Percentiles rank a stretch among this genome's conserved stretches.
Conservation (phyloP, 2,329 filamentous ascomycete species). For the Triangularia verruculosa region DNA sequence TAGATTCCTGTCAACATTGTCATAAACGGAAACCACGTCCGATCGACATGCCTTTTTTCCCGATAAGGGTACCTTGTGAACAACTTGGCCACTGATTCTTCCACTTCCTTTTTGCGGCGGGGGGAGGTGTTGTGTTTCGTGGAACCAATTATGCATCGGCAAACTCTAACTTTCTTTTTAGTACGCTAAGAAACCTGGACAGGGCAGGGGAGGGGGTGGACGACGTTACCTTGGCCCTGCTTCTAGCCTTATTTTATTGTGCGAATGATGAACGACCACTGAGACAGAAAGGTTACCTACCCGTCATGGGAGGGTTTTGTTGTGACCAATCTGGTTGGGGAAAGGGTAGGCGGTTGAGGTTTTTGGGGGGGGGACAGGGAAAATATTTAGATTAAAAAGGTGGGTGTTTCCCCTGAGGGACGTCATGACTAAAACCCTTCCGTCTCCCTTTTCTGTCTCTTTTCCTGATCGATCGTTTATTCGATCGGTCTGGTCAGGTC, state of each 20-base stretch:
- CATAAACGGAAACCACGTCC: slow-evolving; percentile 9
- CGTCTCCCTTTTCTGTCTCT: background rate
- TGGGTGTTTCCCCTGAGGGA: background rate
- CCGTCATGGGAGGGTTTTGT: background rate
- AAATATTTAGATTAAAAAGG: background rate
- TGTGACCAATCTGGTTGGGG: background rate
- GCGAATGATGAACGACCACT: background rate
- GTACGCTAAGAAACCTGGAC: background rate
- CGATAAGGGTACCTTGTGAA: background rate
- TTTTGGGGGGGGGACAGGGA: too few species aligned
- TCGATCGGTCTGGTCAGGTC: background rate
- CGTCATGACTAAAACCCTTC: background rate
- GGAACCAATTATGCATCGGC: background rate
- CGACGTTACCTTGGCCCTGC: background rate
- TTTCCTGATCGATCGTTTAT: background rate
- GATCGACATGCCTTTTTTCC: slow-evolving; percentile 6
- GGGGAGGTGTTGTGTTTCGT: too few species aligned
- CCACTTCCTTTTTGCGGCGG: background rate
- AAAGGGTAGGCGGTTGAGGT: background rate
- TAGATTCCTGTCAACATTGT: slow-evolving; percentile 1
- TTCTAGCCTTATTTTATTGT: background rate
- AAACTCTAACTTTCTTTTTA: background rate
- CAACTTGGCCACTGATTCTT: background rate
- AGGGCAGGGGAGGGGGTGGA: background rate
- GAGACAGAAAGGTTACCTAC: background rate